phyloP scores from a whole-genome alignment of 2,329 filamentous ascomycete genomes.

The Ceratocystis alfenasii region DNA sequence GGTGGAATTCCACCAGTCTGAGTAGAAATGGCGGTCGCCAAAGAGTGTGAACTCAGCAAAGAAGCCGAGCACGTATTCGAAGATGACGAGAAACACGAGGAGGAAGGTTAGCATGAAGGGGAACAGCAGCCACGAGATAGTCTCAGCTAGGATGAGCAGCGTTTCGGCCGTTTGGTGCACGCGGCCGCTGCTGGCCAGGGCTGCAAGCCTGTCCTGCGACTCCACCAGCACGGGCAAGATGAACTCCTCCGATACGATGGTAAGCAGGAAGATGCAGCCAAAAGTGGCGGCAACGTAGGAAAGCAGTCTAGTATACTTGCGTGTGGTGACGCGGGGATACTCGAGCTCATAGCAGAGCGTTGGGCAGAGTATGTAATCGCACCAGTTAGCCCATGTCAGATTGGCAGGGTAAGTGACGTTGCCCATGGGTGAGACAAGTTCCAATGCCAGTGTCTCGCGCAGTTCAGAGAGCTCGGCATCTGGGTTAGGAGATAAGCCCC shows the following conservation, averaged over 20 bases:
- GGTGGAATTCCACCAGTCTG: conserved; percentile 62
- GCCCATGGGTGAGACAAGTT: conserved; percentile 82
- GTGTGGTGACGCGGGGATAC: conserved; percentile 67
- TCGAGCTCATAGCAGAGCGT: conserved; percentile 97
- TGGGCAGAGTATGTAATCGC: conserved; percentile 81
- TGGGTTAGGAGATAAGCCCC: conserved; percentile 25
- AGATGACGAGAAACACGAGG: conserved; percentile 94
- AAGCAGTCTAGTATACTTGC: conserved; percentile 68
- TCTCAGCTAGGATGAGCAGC: conserved; percentile 72
- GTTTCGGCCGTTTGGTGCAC: conserved; percentile 41
- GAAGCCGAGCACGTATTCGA: conserved; percentile 89
- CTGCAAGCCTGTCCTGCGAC: conserved; percentile 42
- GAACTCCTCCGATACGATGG: conserved; percentile 84
- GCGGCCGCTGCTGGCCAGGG: neutral
- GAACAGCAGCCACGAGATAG: conserved; percentile 81
- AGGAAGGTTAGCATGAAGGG: conserved; percentile 95
- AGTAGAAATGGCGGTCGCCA: conserved; percentile 87
- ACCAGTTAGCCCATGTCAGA: conserved; percentile 67
- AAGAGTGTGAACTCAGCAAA: conserved; percentile 92
- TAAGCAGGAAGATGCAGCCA: conserved; percentile 90
- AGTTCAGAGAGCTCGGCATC: conserved; percentile 52
- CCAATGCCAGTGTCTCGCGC: conserved; percentile 75
- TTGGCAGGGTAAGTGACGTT: conserved; percentile 84
- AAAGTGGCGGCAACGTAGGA: conserved; percentile 84
- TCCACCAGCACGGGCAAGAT: conserved; percentile 80